Base-by-base conservation (phyloP, 805 yeast species). In the Monosporozyma aerobia region DNA sequence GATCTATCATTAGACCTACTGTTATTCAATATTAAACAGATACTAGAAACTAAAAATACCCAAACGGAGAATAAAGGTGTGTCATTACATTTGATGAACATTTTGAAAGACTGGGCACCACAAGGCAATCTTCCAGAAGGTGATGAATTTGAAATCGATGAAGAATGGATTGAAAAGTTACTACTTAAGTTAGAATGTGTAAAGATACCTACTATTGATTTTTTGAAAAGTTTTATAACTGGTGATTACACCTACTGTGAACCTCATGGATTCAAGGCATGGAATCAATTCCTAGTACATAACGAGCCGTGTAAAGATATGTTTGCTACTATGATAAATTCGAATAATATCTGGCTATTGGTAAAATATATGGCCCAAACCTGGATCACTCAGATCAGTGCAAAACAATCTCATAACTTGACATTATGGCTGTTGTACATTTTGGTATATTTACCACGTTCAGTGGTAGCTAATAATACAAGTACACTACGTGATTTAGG, bases 401-500 rank as follows among this genome's bases (percentile, higher is more conserved):
- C 61, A 40, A 58, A 57, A 25, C 51, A 52, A 9, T 19, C 35
- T 5, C 49, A 52, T 13, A 53, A 52, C 16, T 49, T 64, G 16
- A 53, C 57, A 0, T 55, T 57, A 46, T 65, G 69, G 69, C 47
- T 65, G 14, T 53, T 64, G 5, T 64, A 61, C 49, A 54, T 63
- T 1, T 44, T 67, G n/a, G 22, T 67, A 10, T 61, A 60, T 51
- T 41, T 65, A n/a, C 68, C 67, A 2, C 47, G 37, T 2, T 53
- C 56, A 8, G 25, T 68, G 10, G 60, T 62, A 10, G 63, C 69
- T 2, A 63, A 53, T 2, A 57, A 63, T 30, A 57, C 60, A 3
- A 65, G 69, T 49, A 54, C 55, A 4, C 39, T 68, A 37, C 56
- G 71, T 50, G 63, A 58, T 22, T 48, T 67, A 35, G 71, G 63